Base-by-base conservation (phyloP, 441 rosid genomes). In the Adansonia grandidieri region DNA sequence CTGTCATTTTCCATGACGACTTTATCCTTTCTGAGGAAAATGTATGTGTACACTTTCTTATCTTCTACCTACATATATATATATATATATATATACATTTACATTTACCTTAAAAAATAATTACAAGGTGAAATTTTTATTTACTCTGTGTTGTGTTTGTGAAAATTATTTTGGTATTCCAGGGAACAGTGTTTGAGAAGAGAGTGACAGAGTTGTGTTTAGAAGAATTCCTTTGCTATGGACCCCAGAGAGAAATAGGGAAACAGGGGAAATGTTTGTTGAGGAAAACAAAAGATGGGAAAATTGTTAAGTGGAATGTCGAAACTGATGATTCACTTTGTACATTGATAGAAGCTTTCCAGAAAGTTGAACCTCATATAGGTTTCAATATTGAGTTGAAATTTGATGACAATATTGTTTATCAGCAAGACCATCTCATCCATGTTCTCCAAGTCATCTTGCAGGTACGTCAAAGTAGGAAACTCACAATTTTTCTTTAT, bases 381-480 rank as follows among this genome's bases (percentile, higher is more conserved):
- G 98, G 98, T 32, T 95, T 95, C 87, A 95, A 95, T 81, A 86
- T 95, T 73, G 98, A 95, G 83, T 75, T 95, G 64, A 95, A 95
- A 84, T 92, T 95, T 71, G 98, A 95, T 81, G 98, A 95, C 76
- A 81, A 89, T 79, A 74, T 95, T 65, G 85, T 91, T 20, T 95
- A 95, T 74, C 78, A 83, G 0, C 86, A 85, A 28, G 93, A 92
- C 53, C 65, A 87, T 78, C 97, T 95, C 80, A 73, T 74, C 82
- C 84, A 85, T 42, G 91, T 87, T 48, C 87, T 95, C 77, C 88
- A 89, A 79, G 83, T 92, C 53, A 85, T 90, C 79, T 73, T 95
- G 75, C 79, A 85, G 92, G 93, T 90, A 83, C 22, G 22, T 50
- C 5, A 11, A 50, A 2, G 14, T 3, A 47, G 15, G 70, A 28